Evolutionary conservation across 495 filamentous ascomycete genomes (phyloP), one percentile per base, ranked within the genome.

Genomic region (Penicillium steckii): DNA sequence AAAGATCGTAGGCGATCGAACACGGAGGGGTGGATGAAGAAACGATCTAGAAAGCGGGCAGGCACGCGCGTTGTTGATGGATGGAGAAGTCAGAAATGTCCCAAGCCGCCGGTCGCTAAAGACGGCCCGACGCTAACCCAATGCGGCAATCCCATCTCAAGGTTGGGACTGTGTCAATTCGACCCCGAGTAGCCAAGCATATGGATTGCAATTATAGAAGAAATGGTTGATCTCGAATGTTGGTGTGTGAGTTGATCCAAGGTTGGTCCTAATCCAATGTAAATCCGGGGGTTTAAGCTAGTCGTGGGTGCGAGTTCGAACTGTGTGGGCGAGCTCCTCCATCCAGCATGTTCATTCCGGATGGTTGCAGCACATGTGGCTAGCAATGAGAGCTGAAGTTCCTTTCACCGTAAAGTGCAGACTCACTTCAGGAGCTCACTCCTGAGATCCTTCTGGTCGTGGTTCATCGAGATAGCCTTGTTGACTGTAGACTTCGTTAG

Each of bases 61-160:
- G 58, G 61, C 61, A 71, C 71, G 70, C 71, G 71, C 67, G 69
- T 74, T 74, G 73, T 75, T 75, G 72, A 73, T 75, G 72, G 72
- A 70, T 72, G 72, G 69, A 73, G 72, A 71, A 72, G 70, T 69
- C 57, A 71, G 70, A 72, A 75, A 73, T 73, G 71, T 68, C 60
- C 60, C 61, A 70, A 38, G 62, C 62, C 61, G 63, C 65, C 62
- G 58, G 70, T 70, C 69, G 69, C 69, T 71, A 71, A 73, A 70
- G 69, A 69, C 53, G 65, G 62, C 35, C 55, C 55, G 56, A 46
- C 69, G 67, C 72, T 75, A 75, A 67, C 69, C 72, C 55, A 55
- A 67, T 69, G 45, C 8, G 69, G 72, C 9, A 41, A 55, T 60
- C 32, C 32, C 46, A 63, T 43, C 51, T 62, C 52, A 59, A 46